Base-by-base conservation (phyloP, 345 rosid genomes). In the Leavenworthia alabamica region DNA sequence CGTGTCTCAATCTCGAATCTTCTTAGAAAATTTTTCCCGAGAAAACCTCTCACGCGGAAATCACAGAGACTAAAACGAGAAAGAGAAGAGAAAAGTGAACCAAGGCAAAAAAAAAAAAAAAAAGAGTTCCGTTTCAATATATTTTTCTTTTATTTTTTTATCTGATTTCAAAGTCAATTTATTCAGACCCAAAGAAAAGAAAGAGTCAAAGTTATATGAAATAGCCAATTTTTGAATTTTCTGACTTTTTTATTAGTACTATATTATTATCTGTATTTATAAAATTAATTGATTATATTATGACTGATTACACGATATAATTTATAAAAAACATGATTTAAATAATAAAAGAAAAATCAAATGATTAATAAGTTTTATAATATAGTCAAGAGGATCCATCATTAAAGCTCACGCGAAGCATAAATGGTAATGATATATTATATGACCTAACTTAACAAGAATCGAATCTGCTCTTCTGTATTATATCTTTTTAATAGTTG, bases 391-490 rank as follows among this genome's bases (percentile, higher is more conserved):
- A 41, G 33, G 33, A 47, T n/a, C 49, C 17, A 40, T 48, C 10
- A 67, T 49, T 41, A 67, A 50, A 67, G 65, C 10, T 58, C 51
- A 58, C 51, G 65, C 44, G 32, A 58, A 15, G 72, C 32, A 67
- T 28, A 57, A 57, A 22, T 23, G 59, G 65, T 58, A 67, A 67
- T 67, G 51, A 67, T 48, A 47, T 7, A 48, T 47, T 16, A 3
- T 24, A 31, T 67, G 51, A 58, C 72, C 43, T 11, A 49, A 49
- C 53, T 57, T 6, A 15, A 50, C 42, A 41, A 47, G 41, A 17
- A 60, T 42, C 45, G 47, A 68, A 68, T 68, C 60, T 51, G 73
- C 66, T 58, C 54, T 40, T 59, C 73, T 68, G 60, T 45, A 68
- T 59, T 32, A 45, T n/a, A n/a, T n/a, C n/a, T n/a, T n/a, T n/a